Conservation (phyloP, 1,139 yeast species). For the Arxiozyma bovina region DNA sequence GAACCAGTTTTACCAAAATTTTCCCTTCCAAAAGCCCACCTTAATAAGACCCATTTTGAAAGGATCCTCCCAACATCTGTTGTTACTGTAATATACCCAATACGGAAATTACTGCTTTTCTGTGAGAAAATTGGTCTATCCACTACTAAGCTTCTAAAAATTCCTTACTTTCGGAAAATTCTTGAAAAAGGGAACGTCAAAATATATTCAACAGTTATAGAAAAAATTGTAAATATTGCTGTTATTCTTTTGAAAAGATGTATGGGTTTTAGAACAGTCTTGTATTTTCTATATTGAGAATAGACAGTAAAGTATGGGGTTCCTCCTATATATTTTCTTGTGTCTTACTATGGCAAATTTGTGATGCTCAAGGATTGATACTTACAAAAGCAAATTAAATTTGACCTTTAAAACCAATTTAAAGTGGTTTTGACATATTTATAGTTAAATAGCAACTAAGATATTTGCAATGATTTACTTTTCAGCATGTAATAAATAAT, state of each 20-base stretch:
- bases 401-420: background rate
- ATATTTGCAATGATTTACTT: constrained; percentile 20
- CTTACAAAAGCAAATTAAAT: background rate
- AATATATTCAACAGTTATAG: too few relatives aligned
- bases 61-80: too few relatives aligned
- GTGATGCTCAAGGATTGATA: too few relatives aligned
- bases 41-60: too few relatives aligned
- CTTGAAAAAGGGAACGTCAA: background rate
- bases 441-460: background rate
- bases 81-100: background rate
- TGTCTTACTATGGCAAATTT: too few relatives aligned
- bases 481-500: constrained; percentile 29
- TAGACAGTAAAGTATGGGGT: too few relatives aligned
- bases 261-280: background rate
- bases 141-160: background rate
- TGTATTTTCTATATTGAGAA: too few relatives aligned
- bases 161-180: too few relatives aligned
- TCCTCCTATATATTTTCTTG: background rate
- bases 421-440: background rate
- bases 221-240: too few relatives aligned
- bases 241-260: background rate
- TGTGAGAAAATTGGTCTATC: background rate
- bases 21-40: too few relatives aligned
- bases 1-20: too few relatives aligned
- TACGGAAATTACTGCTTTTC: background rate